phyloP scores from a whole-genome alignment of 2,329 filamentous ascomycete species.

The Arthroderma sp. region DNA sequence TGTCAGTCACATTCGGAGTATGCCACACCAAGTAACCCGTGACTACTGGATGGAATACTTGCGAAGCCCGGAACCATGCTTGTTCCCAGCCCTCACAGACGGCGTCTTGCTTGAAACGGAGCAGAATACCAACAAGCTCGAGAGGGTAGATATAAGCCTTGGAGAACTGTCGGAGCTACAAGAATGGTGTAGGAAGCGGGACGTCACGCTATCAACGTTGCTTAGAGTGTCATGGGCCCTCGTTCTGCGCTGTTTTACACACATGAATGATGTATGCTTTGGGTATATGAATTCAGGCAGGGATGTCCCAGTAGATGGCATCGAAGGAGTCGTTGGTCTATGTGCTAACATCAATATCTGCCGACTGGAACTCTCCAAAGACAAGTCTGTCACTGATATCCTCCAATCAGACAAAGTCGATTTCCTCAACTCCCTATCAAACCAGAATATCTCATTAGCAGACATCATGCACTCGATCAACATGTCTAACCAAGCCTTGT shows the following conservation, averaged over 20 bases:
- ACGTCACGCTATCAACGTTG: constrained; percentile 37
- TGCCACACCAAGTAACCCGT: constrained; percentile 22
- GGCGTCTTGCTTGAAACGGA: constrained; percentile 15
- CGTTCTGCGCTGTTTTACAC: constrained; percentile 39
- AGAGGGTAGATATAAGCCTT: constrained; percentile 10
- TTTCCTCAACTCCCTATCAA: constrained; percentile 46
- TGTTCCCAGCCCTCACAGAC: constrained; percentile 25
- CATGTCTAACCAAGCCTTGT: not conserved
- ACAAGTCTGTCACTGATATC: constrained; percentile 36
- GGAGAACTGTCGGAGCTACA: constrained; percentile 18
- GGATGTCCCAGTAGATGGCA: constrained; percentile 39
- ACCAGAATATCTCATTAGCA: constrained; percentile 46
- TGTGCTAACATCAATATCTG: constrained; percentile 28
- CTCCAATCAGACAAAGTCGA: constrained; percentile 46
- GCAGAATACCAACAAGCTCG: constrained; percentile 16
- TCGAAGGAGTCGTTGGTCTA: constrained; percentile 39
- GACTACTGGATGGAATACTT: constrained; percentile 33
- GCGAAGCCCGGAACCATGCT: constrained; percentile 29
- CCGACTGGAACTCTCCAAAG: constrained; percentile 29
- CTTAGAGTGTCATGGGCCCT: constrained; percentile 44
- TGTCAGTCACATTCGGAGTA: constrained; percentile 21
- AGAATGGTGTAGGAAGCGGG: constrained; percentile 15
- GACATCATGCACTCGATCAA: constrained; percentile 21
- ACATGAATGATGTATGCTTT: constrained; percentile 39
- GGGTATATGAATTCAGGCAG: constrained; percentile 45